Evolutionary conservation across 2,329 filamentous ascomycete species (phyloP), one percentile per base, ranked within the genome.

Genomic region (Trematosphaeria pertusa): DNA sequence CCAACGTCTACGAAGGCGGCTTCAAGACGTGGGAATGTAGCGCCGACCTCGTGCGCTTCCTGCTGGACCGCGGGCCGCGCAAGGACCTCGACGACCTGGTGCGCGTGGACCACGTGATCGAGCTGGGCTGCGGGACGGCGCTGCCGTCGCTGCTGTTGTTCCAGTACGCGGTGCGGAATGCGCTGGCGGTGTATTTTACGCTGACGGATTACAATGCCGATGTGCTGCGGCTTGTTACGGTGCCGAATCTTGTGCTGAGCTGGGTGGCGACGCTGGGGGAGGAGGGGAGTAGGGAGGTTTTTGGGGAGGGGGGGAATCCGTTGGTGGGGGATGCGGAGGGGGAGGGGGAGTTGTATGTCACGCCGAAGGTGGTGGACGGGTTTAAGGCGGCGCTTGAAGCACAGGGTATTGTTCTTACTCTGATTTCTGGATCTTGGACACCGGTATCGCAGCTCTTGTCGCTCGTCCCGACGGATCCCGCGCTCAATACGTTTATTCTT

Each of bases 21-120:
- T 91, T 93, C 76, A 94, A 94, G 76, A 92, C 87, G 62, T 94
- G 89, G 89, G 89, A 94, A 74, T 92, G 89, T 73, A 90, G 87
- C 49, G 78, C 91, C 41, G 89, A 94, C 67, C 77, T 94, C 14
- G 87, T 89, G 39, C 88, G 85, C 64, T 83, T 87, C 37, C 65
- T 79, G 1, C 67, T 80, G 1, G 77, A 79, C 42, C 72, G 75
- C 6, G 77, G 77, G 4, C 77, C 76, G 0, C 61, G 76, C 5
- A 78, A 76, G 53, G 75, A 78, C 53, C 68, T 79, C 39, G 78
- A 79, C 48, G 78, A 80, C 51, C 57, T 81, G 7, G 64, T 72
- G 14, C 59, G 76, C 35, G 79, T 78, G 15, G 65, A 76, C 37
- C 79, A 83, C 52, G 69, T 80, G 7, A 61, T 81, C 12, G 78